These are phyloP conservation scores for Amylocarpus encephaloides DNA, from an alignment of 2,329 filamentous ascomycete genomes.

Conservation along the genomic window DNA sequence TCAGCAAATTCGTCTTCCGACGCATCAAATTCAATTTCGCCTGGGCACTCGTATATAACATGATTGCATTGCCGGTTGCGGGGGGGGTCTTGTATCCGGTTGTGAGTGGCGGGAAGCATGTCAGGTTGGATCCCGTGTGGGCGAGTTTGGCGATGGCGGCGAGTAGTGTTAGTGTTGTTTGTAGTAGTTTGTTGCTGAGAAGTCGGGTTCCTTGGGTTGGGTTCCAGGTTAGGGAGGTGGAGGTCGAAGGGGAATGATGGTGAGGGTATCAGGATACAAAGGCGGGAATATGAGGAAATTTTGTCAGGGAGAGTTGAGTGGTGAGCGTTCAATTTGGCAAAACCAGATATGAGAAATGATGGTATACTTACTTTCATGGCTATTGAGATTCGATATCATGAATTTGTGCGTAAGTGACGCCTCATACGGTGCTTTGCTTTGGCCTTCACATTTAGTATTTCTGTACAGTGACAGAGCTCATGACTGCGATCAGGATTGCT, in stretches of 20 bases:
- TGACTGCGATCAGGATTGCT: too few species aligned
- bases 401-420: too few species aligned
- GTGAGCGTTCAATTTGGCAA: too few species aligned
- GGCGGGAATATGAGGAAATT: too few species aligned
- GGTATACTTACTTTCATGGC: too few species aligned
- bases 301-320: too few species aligned
- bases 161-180: conserved; percentile 83
- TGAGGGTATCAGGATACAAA: too few species aligned
- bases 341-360: too few species aligned
- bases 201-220: conserved; percentile 32
- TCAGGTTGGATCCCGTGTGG: conserved; percentile 73
- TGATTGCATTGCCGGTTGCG: conserved; percentile 57
- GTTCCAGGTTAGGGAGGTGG: conserved; percentile 25
- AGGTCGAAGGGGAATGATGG: not conserved
- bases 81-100: conserved; percentile 60
- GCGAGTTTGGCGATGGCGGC: conserved; percentile 87
- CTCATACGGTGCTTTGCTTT: too few species aligned
- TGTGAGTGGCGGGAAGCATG: conserved; percentile 43
- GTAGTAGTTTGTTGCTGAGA: conserved; percentile 68
- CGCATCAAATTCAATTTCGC: conserved; percentile 62
- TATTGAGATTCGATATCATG: too few species aligned
- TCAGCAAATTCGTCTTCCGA: conserved; percentile 55
- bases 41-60: conserved; percentile 62
- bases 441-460: too few species aligned
- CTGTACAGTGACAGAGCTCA: too few species aligned